Base-by-base conservation (phyloP, 352 stramenopile species). In the Lagenidium giganteum region DNA sequence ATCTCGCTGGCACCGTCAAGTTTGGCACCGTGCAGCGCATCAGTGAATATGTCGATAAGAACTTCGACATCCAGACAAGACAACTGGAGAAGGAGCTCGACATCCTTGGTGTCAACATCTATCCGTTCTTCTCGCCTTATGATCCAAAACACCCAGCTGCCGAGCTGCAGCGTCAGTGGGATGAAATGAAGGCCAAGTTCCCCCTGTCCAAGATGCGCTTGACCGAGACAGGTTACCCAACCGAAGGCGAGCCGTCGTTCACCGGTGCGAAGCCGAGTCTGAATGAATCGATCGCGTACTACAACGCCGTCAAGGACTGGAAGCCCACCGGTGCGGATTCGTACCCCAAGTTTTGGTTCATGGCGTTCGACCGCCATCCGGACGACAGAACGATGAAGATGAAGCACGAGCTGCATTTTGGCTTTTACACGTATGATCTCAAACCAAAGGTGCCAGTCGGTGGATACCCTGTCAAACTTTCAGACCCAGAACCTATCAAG, bases 151-250 rank as follows among this genome's bases (percentile, higher is more conserved):
- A 82, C 14, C 67, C 66, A 7, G 47, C 50, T 8, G 68, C 57
- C 9, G 51, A 79, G 33, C 41, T 79, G 20, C 40, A 82, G 22
- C 40, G 51, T 11, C 46, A 67, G 14, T 86, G 66, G 67, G 47
- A 67, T 26, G 42, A 61, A 8, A 72, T 80, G 53, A 51, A 51
- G 8, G 28, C 51, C 30, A 72, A 67, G 34, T 78, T 64, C 26
- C 44, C 51, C 3, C 45, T 67, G 9, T 41, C 33, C 25, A 62
- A 75, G 51, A 63, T 83, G 43, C 54, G 68, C 9, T 42, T 75
- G 16, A 82, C 67, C 9, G 73, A 86, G 57, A 83, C 70, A 8
- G 73, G 73, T 13, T 86, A 70, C 53, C 61, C 74, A 7, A 76
- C 65, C 5, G 60, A 54, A 0, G 68, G 74, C 13, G 47, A 51